Evolutionary conservation across 2,329 filamentous ascomycete species (phyloP).

Genomic region (Sporothrix dimorphospora): DNA sequence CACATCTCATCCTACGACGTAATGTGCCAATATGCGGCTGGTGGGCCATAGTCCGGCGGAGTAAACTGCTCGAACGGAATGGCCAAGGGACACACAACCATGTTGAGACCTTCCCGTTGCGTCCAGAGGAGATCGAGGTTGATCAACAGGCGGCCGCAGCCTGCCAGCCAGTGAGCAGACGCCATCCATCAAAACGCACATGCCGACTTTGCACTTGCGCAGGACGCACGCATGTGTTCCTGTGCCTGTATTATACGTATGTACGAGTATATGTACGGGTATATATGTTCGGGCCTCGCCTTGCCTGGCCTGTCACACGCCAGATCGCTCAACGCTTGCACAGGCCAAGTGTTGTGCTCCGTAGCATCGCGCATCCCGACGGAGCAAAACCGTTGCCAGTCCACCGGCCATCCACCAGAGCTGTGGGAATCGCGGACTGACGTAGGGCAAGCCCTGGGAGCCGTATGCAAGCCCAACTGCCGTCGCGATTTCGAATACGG

Average conservation of each 20-base stretch:
- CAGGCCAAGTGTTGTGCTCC: not conserved
- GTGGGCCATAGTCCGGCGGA: not conserved
- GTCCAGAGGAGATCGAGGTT: too few relatives aligned
- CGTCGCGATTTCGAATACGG: not conserved
- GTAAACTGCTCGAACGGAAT: not conserved
- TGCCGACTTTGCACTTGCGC: not conserved
- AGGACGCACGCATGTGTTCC: not conserved
- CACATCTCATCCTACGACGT: not conserved
- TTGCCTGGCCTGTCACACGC: constrained; percentile 4
- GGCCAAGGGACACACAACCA: not conserved
- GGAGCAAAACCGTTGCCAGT: not conserved
- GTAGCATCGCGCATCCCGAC: not conserved
- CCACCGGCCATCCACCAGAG: not conserved
- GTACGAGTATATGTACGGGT: not conserved
- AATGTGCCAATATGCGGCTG: not conserved
- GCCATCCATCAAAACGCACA: not conserved
- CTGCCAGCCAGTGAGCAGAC: not conserved
- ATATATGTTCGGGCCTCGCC: not conserved
- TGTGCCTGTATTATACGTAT: not conserved
- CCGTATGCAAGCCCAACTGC: not conserved
- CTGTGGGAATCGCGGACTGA: not conserved
- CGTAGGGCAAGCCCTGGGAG: not conserved
- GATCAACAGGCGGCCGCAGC: constrained; percentile 3
- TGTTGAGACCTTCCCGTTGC: not conserved
- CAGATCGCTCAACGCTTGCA: not conserved